Conservation (phyloP, 2,329 filamentous ascomycete species). For the Ophiostoma quercus region DNA sequence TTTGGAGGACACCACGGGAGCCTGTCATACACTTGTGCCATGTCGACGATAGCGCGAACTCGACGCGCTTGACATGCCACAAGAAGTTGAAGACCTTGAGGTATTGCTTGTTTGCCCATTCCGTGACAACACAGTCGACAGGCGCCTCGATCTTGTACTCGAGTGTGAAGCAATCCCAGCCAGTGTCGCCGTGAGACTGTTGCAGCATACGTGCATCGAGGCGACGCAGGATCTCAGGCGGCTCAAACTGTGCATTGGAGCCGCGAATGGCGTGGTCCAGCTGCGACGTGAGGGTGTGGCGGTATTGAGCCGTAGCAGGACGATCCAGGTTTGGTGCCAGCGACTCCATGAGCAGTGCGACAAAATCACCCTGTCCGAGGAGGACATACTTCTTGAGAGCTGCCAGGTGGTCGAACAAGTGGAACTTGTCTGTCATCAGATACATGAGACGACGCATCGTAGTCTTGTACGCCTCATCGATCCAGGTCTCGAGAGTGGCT, state of each 20-base stretch:
- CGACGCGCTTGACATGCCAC: constrained; percentile 96
- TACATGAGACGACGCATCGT: constrained; percentile 94
- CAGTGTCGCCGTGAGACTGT: constrained; percentile 91
- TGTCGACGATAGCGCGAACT: constrained; percentile 83
- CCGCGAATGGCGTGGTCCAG: constrained; percentile 95
- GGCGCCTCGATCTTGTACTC: constrained; percentile 98
- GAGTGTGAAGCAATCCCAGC: constrained; percentile 98
- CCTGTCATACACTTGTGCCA: constrained; percentile 97
- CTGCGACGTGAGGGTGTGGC: constrained; percentile 95
- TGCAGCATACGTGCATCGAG: constrained; percentile 98
- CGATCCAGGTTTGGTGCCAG: constrained; percentile 87
- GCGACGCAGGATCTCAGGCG: constrained; percentile 80
- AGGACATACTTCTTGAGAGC: constrained; percentile 93
- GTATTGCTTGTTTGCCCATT: constrained; percentile 92
- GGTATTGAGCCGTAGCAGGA: constrained; percentile 92
- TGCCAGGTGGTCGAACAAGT: constrained; percentile 83
- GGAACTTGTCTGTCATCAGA: constrained; percentile 93
- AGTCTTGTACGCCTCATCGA: constrained; percentile 94
- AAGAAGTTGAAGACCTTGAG: constrained; percentile 99
- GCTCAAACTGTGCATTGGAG: constrained; percentile 94
- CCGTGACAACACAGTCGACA: constrained; percentile 93
- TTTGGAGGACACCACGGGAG: constrained; percentile 80
- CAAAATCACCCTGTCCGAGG: constrained; percentile 93
- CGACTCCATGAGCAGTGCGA: constrained; percentile 94
- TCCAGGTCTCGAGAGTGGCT: constrained; percentile 82